These are phyloP conservation scores for Phaeotremella skinneri DNA, from an alignment of 768 basidiomycete genomes.

Conservation along the genomic window DNA sequence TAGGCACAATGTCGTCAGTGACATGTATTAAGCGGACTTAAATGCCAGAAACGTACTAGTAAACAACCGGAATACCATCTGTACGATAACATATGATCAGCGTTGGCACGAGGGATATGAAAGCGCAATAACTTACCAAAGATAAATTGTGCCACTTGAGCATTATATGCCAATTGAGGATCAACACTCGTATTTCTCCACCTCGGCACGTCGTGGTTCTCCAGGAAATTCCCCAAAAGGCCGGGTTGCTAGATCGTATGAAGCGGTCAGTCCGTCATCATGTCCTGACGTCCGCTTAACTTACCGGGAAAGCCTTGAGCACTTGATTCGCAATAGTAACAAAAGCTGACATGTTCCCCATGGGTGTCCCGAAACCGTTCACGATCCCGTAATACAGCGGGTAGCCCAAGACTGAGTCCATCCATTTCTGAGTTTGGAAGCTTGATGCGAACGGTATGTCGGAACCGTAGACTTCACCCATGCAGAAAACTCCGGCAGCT, in stretches of 20 bases:
- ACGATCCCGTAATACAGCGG: conserved; percentile 44
- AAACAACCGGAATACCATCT: conserved; percentile 47
- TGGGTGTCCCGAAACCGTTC: conserved; percentile 36
- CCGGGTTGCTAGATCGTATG: conserved; percentile 25
- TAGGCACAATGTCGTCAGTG: conserved; percentile 1
- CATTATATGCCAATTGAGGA: conserved; percentile 46
- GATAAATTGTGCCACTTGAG: conserved; percentile 46
- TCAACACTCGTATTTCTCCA: conserved; percentile 44
- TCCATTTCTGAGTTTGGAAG: conserved; percentile 42
- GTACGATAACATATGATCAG: not conserved
- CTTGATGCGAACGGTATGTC: conserved; percentile 53
- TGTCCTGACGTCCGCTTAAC: conserved; percentile 1
- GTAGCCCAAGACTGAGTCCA: conserved; percentile 47
- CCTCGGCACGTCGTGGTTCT: conserved; percentile 49
- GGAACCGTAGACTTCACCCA: conserved; percentile 73
- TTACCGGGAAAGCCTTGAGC: conserved; percentile 38
- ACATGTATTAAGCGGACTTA: not conserved
- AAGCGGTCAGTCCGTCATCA: not conserved
- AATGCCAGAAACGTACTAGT: conserved; percentile 32
- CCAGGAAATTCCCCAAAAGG: conserved; percentile 46
- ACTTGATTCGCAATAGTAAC: conserved; percentile 35
- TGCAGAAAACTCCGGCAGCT: conserved; percentile 78
- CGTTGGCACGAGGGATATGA: not conserved
- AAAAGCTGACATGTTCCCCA: conserved; percentile 44
- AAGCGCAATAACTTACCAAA: conserved; percentile 10